Evolutionary conservation across 1,284 basidiomycete genomes (phyloP).

Genomic region (Polyporus tsugae): DNA sequence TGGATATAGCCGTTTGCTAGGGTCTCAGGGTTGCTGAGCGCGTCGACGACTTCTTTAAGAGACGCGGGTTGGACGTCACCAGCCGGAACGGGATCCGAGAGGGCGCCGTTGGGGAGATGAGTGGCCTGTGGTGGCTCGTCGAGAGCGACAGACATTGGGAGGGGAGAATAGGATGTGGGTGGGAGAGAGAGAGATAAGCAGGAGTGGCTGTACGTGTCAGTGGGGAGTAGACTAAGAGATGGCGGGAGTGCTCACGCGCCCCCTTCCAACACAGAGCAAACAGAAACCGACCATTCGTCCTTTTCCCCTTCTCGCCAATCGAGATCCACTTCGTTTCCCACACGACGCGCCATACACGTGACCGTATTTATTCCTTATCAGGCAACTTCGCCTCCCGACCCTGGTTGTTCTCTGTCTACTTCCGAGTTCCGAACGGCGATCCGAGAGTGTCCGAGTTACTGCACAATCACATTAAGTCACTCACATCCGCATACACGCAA

Average conservation of each 20-base stretch:
- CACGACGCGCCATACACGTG: constrained; percentile 31
- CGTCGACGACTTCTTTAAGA: constrained; percentile 15
- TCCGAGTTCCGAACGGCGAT: background rate
- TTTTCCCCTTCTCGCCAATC: constrained; percentile 29
- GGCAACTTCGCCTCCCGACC: constrained; percentile 9
- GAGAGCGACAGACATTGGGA: constrained; percentile 40
- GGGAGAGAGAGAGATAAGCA: constrained; percentile 31
- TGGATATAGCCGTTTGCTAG: constrained; percentile 18
- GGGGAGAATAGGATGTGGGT: constrained; percentile 26
- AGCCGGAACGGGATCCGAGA: constrained; percentile 14
- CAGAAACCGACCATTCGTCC: constrained; percentile 32
- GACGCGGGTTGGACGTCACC: constrained; percentile 23
- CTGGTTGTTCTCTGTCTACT: background rate
- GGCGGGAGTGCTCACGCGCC: constrained; percentile 34
- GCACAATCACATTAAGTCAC: background rate
- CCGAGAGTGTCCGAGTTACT: background rate
- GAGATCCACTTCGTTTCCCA: constrained; percentile 24
- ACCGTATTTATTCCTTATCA: constrained; percentile 24
- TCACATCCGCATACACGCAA: constrained; percentile 9
- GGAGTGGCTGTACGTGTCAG: constrained; percentile 25
- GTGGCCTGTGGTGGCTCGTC: constrained; percentile 33
- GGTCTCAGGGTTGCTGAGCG: constrained; percentile 20
- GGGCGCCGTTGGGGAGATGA: constrained; percentile 26
- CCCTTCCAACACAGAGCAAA: constrained; percentile 26
- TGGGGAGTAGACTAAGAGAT: constrained; percentile 18